phyloP scores from a whole-genome alignment of 129 eudicot genomes.

The Lactuca saligna region DNA sequence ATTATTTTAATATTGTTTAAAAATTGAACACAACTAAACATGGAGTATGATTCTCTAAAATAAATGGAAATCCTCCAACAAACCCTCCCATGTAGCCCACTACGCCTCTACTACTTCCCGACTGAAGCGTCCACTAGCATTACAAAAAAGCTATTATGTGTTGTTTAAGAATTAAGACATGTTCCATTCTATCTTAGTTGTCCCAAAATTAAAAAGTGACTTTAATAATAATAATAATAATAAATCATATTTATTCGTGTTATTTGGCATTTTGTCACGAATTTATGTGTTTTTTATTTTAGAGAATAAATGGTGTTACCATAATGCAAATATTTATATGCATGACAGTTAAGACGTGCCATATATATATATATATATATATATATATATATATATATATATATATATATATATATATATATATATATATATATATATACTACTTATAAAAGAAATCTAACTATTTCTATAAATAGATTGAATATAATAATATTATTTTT shows the following conservation, averaged over 20 bases:
- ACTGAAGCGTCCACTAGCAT: constrained; percentile 44
- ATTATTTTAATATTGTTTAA: too few species aligned
- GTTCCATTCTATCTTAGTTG: constrained; percentile 28
- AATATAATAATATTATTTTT: too few species aligned
- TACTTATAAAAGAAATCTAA: too few species aligned
- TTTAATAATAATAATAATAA: background rate
- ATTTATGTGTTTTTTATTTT: constrained; percentile 3
- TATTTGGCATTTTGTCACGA: constrained; percentile 22
- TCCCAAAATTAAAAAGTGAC: constrained; percentile 19
- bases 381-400: too few species aligned
- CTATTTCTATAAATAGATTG: too few species aligned
- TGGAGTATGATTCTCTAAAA: background rate
- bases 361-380: background rate
- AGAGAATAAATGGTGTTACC: constrained; percentile 7
- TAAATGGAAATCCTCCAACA: constrained; percentile 44
- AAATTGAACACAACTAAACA: background rate
- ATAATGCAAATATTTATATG: constrained; percentile 10
- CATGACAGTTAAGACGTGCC: background rate
- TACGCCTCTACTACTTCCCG: constrained; percentile 34
- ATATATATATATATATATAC: too few species aligned
- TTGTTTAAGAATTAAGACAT: constrained; percentile 29
- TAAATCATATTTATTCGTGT: background rate
- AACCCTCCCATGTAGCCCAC: constrained; percentile 43
- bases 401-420: too few species aligned
- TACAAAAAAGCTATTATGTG: constrained; percentile 20